Percentiles rank a stretch among this genome's conserved stretches.
These are phyloP conservation scores for Helenozyma rhizophorensis DNA, from an alignment of 805 yeast genomes.

Conservation along the genomic window DNA sequence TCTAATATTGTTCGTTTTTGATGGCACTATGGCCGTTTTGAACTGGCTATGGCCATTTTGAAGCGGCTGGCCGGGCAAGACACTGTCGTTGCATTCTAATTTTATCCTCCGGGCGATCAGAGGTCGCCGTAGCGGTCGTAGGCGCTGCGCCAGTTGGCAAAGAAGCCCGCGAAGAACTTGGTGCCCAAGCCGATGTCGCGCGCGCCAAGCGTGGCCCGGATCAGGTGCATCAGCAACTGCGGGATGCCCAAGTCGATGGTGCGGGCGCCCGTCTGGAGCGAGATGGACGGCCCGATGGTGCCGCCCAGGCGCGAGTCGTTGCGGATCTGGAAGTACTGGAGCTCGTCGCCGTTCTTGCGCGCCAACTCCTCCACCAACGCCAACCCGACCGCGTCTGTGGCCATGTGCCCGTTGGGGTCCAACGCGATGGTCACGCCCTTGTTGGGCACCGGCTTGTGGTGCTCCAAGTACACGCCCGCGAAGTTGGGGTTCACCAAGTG, in stretches of 20 bases:
- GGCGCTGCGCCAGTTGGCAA: conserved; percentile 59
- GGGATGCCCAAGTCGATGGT: conserved; percentile 81
- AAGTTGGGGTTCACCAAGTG: conserved; percentile 83
- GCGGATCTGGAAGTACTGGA: conserved; percentile 84
- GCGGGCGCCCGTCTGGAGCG: conserved; percentile 64
- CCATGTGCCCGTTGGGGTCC: conserved; percentile 81
- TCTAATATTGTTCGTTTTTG: no score
- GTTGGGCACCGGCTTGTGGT: conserved; percentile 79
- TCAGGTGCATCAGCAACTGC: conserved; percentile 82
- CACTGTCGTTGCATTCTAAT: no score
- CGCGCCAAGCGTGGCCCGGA: conserved; percentile 76
- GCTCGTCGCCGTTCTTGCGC: conserved; percentile 52
- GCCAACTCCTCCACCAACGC: conserved; percentile 72
- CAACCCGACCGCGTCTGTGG: conserved; percentile 71
- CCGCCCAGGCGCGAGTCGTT: conserved; percentile 86
- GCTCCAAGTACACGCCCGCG: conserved; percentile 59
- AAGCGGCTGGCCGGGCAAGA: no score
- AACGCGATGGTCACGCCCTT: conserved; percentile 65
- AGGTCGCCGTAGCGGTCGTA: conserved; percentile 50
- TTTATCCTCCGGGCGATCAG: background rate
- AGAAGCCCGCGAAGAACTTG: conserved; percentile 68
- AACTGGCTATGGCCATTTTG: no score
- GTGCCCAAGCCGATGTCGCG: conserved; percentile 73
- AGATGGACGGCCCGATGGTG: conserved; percentile 74
- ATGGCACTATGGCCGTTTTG: no score